Percentiles rank a stretch among this genome's conserved stretches.
phyloP scores from a whole-genome alignment of 139 green algal genomes.

The Mesotaenium endlicherianum region DNA sequence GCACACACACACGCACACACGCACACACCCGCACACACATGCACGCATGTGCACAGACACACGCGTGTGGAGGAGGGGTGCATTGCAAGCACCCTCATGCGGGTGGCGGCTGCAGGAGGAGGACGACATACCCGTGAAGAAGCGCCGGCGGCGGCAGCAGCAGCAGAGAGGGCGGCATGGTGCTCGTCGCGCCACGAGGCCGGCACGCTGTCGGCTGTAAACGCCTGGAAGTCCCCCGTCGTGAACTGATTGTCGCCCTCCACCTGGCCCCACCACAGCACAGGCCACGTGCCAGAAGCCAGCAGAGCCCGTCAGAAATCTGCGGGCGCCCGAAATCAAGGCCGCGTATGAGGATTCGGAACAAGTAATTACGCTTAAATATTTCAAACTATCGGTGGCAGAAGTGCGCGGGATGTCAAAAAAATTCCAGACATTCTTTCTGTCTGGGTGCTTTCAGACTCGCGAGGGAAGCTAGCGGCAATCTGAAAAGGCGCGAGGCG shows the following conservation, averaged over 20 bases:
- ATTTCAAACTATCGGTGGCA: background rate
- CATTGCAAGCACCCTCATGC: background rate
- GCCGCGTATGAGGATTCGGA: background rate
- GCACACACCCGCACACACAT: background rate
- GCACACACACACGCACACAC: background rate
- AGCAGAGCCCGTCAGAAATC: background rate
- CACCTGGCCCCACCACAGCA: background rate
- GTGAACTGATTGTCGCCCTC: slow-evolving; percentile 15
- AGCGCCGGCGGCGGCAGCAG: background rate
- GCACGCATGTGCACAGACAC: background rate
- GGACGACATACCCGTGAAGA: background rate
- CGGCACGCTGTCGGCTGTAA: background rate
- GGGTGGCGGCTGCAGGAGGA: background rate
- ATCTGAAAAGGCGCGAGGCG: too few relatives aligned
- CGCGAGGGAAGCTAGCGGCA: too few relatives aligned
- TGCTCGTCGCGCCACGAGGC: slow-evolving; percentile 2
- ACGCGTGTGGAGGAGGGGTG: background rate
- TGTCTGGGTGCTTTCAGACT: background rate
- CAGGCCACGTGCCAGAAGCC: background rate
- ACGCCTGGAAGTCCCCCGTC: background rate
- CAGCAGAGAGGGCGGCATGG: slow-evolving; percentile 8
- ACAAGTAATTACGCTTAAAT: background rate
- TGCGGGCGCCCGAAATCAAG: background rate
- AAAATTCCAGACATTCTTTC: background rate
- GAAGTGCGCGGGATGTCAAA: background rate